Percentiles rank a stretch among this genome's conserved stretches.
These are phyloP conservation scores for Marasmius fiardii DNA, from an alignment of 1,284 basidiomycete species.

Conservation along the genomic window DNA sequence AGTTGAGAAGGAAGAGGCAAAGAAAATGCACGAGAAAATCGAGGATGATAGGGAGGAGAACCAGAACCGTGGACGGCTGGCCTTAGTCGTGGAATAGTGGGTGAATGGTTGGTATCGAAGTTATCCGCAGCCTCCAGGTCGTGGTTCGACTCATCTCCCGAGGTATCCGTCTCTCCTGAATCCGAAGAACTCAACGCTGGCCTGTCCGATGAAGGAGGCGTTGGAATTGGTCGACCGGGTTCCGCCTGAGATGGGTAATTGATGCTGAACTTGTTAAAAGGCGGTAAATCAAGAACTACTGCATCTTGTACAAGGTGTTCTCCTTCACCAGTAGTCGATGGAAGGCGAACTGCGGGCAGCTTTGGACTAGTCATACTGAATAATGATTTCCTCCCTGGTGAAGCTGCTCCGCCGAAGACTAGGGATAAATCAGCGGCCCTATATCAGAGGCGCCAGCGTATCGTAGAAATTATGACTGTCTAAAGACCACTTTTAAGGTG, in stretches of 20 bases:
- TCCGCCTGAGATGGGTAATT: slow-evolving; percentile 8
- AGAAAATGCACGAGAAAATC: slow-evolving; percentile 66
- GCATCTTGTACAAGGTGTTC: slow-evolving; percentile 11
- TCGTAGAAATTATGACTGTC: background rate
- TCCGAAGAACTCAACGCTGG: slow-evolving; percentile 11
- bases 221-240: slow-evolving; percentile 6
- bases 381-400: background rate
- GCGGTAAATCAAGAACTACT: slow-evolving; percentile 9
- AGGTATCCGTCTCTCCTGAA: slow-evolving; percentile 20
- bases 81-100: slow-evolving; percentile 8
- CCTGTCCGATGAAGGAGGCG: slow-evolving; percentile 10
- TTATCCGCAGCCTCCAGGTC: slow-evolving; percentile 9
- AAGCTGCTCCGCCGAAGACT: background rate
- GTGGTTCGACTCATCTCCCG: slow-evolving; percentile 9
- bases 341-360: background rate
- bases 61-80: slow-evolving; percentile 1
- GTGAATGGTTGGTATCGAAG: slow-evolving; percentile 12
- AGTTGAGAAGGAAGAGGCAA: slow-evolving; percentile 71
- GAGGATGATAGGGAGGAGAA: slow-evolving; percentile 35
- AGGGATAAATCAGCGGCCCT: background rate
- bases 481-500: background rate
- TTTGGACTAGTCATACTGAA: background rate
- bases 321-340: background rate
- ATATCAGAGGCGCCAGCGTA: slow-evolving; percentile 1
- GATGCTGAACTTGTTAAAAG: slow-evolving; percentile 12